These are phyloP conservation scores for Coemansia biformis DNA, from an alignment of 192 early-diverging fungal genomes.

Conservation along the genomic window DNA sequence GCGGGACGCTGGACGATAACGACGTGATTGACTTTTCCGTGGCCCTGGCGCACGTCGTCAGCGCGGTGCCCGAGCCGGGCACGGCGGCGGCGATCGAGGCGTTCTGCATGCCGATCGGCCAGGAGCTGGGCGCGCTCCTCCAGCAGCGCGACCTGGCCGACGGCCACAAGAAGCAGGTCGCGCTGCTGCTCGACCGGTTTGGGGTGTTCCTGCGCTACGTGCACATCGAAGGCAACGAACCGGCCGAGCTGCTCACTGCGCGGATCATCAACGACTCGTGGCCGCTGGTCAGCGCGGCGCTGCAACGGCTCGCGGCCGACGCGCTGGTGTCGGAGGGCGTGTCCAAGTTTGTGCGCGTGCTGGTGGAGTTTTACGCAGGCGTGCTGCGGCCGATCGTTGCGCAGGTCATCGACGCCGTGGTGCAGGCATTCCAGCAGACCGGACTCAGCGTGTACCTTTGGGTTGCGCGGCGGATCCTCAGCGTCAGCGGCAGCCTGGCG, in stretches of 20 bases:
- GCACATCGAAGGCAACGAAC: conserved; percentile 24
- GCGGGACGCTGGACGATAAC: conserved; percentile 58
- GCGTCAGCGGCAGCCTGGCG: conserved; percentile 58
- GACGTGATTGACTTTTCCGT: conserved; percentile 80
- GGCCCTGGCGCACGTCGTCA: conserved; percentile 83
- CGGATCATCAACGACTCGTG: conserved; percentile 33
- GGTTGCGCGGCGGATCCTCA: conserved; percentile 64
- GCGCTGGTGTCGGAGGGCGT: conserved; percentile 35
- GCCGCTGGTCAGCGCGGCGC: conserved; percentile 19
- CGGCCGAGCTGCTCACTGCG: conserved; percentile 22
- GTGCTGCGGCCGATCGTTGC: conserved; percentile 16
- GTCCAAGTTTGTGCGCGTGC: conserved; percentile 36
- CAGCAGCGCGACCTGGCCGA: conserved; percentile 20
- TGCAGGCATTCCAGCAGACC: conserved; percentile 63
- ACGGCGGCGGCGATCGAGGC: conserved; percentile 37
- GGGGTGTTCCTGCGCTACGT: conserved; percentile 44
- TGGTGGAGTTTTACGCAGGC: conserved; percentile 29
- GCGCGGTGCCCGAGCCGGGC: conserved; percentile 60
- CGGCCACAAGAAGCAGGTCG: conserved; percentile 5
- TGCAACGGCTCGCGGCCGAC: conserved; percentile 26
- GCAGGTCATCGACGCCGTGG: conserved; percentile 52
- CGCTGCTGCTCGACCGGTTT: conserved; percentile 42
- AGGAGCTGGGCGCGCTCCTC: conserved; percentile 32
- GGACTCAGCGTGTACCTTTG: conserved; percentile 72
- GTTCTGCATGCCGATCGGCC: conserved; percentile 40